A percentile compares a stretch with the other conserved stretches of the same genome.
These are phyloP conservation scores for Fraxinus pennsylvanica DNA, from an alignment of 257 asterid species.

Conservation along the genomic window DNA sequence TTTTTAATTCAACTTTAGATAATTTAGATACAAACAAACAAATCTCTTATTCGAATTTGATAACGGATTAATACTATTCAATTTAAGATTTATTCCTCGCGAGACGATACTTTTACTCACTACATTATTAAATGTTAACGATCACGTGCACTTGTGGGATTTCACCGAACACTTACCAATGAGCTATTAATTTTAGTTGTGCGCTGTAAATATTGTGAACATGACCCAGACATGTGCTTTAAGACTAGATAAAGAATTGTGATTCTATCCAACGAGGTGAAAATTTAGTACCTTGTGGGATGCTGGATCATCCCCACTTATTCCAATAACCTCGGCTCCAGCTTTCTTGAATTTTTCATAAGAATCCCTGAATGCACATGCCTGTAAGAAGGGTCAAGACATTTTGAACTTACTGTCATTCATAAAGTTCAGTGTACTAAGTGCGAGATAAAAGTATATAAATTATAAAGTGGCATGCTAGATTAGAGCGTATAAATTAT, in stretches of 20 bases:
- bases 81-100: no score
- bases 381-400: constrained; percentile 52
- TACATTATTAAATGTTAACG: no score
- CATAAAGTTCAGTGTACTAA: background rate
- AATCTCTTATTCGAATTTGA: no score
- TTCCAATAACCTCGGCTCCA: constrained; percentile 92
- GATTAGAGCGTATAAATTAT: background rate
- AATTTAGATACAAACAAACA: no score
- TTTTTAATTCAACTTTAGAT: no score
- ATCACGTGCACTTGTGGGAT: no score
- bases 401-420: background rate
- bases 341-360: constrained; percentile 97
- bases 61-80: no score
- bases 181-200: constrained; percentile 4
- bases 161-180: background rate
- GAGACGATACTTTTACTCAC: no score
- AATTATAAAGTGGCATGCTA: background rate
- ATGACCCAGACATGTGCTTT: background rate
- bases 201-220: background rate
- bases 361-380: constrained; percentile 97
- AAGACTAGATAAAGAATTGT: background rate
- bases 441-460: background rate
- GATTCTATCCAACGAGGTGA: background rate
- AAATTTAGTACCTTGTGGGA: constrained; percentile 78
- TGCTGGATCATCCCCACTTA: constrained; percentile 75